phyloP scores from a whole-genome alignment of 2,329 filamentous ascomycete species.

The Fusarium irregulare region DNA sequence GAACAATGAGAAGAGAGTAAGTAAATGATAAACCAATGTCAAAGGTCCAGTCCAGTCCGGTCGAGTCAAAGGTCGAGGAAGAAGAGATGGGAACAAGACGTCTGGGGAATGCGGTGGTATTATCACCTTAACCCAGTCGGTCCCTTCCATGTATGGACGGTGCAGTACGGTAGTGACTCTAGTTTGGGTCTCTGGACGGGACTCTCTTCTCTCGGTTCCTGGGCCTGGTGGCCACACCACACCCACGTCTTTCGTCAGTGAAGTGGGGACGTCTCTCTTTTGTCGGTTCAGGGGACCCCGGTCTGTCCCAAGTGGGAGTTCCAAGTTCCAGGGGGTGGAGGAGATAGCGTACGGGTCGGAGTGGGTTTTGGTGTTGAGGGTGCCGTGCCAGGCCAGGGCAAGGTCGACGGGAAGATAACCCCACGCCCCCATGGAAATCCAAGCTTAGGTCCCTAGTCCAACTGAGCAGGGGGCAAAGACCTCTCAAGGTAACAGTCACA shows the following conservation, averaged over 20 bases:
- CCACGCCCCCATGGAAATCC: conserved; percentile 26
- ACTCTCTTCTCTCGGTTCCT: conserved; percentile 30
- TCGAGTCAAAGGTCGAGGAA: conserved; percentile 28
- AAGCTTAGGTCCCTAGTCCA: conserved; percentile 11
- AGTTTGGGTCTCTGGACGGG: conserved; percentile 27
- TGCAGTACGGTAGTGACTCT: conserved; percentile 6
- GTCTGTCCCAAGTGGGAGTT: conserved; percentile 27
- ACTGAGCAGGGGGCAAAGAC: conserved; percentile 32
- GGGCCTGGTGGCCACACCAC: conserved; percentile 39
- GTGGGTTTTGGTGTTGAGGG: conserved; percentile 24
- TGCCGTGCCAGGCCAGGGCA: conserved; percentile 21
- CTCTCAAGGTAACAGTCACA: conserved; percentile 23
- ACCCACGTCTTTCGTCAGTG: conserved; percentile 44
- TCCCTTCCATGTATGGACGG: conserved; percentile 7
- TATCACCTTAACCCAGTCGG: conserved; percentile 42
- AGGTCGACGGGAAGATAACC: conserved; percentile 35
- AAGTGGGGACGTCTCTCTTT: conserved; percentile 23
- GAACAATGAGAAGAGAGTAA: conserved; percentile 15
- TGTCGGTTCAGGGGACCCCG: conserved; percentile 29
- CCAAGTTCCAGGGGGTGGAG: conserved; percentile 37
- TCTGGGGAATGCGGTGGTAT: conserved; percentile 47
- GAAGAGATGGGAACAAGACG: conserved; percentile 34
- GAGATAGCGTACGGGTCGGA: conserved; percentile 32
- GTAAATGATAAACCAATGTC: neutral
- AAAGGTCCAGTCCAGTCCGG: conserved; percentile 25